These are phyloP conservation scores for Citrullus amarus DNA, from an alignment of 306 rosid genomes.

Conservation along the genomic window DNA sequence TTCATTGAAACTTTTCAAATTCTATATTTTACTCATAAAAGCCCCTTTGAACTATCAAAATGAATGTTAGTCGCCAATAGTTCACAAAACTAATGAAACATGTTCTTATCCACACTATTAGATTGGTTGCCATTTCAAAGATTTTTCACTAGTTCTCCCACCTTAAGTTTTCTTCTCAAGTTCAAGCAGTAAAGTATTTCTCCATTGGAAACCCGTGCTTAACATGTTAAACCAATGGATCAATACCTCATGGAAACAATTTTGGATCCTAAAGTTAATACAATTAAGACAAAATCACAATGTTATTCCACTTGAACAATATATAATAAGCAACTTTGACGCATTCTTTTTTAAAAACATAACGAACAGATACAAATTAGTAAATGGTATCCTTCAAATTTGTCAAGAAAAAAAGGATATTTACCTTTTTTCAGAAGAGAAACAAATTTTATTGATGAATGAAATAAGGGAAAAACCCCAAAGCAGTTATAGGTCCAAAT, in stretches of 20 bases:
- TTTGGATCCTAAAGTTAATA: neutral
- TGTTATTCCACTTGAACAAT: neutral
- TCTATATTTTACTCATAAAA: neutral
- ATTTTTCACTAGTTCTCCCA: too few relatives aligned
- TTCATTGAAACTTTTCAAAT: neutral
- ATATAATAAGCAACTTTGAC: neutral
- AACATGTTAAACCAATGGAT: neutral
- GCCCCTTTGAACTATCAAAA: neutral
- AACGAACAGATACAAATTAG: neutral
- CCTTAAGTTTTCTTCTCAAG: neutral
- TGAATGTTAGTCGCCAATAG: neutral
- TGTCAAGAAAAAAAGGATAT: neutral
- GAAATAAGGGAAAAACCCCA: too few relatives aligned
- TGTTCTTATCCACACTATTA: neutral
- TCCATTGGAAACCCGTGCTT: neutral
- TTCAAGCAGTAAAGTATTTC: neutral
- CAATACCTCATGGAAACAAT: neutral
- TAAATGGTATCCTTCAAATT: neutral
- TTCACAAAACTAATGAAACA: neutral
- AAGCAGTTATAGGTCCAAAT: neutral
- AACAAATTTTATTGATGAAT: too few relatives aligned
- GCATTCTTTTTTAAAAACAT: neutral
- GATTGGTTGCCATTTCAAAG: neutral
- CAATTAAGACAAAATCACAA: neutral
- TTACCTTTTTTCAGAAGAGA: too few relatives aligned